Evolutionary conservation across 805 yeast genomes (phyloP).

Genomic region (Myxozyma kluyveri): DNA sequence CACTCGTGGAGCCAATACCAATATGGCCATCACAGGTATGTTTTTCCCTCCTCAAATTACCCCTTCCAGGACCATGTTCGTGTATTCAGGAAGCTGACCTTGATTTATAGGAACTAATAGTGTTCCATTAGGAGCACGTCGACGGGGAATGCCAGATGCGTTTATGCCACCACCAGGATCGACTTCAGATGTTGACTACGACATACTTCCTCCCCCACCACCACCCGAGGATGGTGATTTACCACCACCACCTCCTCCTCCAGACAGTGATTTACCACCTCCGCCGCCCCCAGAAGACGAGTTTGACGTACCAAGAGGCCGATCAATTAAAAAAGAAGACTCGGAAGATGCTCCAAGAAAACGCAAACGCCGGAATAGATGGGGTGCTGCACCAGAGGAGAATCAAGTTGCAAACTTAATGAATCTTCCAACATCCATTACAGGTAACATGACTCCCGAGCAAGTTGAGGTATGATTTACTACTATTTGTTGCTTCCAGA

Average conservation of each 20-base stretch:
- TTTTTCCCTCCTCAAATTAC: not conserved
- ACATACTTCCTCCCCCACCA: slow-evolving; percentile 25
- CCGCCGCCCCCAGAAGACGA: slow-evolving; percentile 10
- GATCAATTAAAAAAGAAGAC: slow-evolving; percentile 7
- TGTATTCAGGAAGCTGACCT: too few species aligned
- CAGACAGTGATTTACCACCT: slow-evolving; percentile 3
- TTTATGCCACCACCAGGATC: slow-evolving; percentile 22
- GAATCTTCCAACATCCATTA: slow-evolving; percentile 44
- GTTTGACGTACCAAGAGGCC: slow-evolving; percentile 12
- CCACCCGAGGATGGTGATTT: slow-evolving; percentile 11
- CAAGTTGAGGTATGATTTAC: slow-evolving; percentile 52
- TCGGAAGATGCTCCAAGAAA: slow-evolving; percentile 8
- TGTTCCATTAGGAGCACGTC: slow-evolving; percentile 26
- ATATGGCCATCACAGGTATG: slow-evolving; percentile 18
- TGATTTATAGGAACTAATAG: slow-evolving; percentile 29
- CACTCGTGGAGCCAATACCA: too few species aligned
- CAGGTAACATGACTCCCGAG: slow-evolving; percentile 61
- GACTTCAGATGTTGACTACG: slow-evolving; percentile 5
- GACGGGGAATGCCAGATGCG: slow-evolving; percentile 25
- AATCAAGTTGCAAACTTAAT: slow-evolving; percentile 34
- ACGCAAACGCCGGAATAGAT: slow-evolving; percentile 32
- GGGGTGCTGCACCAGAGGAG: slow-evolving; percentile 35
- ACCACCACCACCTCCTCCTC: slow-evolving; percentile 25
- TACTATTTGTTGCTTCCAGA: slow-evolving; percentile 35
- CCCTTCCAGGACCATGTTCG: not conserved